These are phyloP conservation scores for Aureobasidium melanogenum DNA, from an alignment of 2,329 filamentous ascomycete genomes.

Conservation along the genomic window DNA sequence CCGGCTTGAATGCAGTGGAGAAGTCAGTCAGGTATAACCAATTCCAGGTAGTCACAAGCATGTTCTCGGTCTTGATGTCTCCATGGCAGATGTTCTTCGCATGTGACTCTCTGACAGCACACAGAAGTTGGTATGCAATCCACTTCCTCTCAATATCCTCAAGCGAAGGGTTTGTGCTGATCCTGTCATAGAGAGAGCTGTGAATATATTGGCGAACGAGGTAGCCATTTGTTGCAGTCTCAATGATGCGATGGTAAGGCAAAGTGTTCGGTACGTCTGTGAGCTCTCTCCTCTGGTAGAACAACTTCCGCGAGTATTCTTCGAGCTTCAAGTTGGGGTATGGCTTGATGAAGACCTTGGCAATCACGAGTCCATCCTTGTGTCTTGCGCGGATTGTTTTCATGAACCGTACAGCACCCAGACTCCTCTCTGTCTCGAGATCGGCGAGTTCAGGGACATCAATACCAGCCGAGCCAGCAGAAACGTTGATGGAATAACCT, in stretches of 20 bases:
- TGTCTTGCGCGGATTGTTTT: slow-evolving; percentile 89
- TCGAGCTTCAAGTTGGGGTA: slow-evolving; percentile 40
- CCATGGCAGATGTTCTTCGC: slow-evolving; percentile 84
- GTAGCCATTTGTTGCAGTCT: slow-evolving; percentile 86
- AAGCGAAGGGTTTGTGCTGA: slow-evolving; percentile 91
- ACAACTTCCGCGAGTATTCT: slow-evolving; percentile 9
- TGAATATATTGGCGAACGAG: slow-evolving; percentile 92
- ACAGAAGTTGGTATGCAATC: slow-evolving; percentile 92
- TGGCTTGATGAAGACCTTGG: slow-evolving; percentile 92
- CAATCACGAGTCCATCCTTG: slow-evolving; percentile 81
- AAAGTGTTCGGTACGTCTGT: slow-evolving; percentile 84
- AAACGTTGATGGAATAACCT: slow-evolving; percentile 89
- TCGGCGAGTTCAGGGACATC: slow-evolving; percentile 89
- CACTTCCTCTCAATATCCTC: slow-evolving; percentile 99
- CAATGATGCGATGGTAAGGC: slow-evolving; percentile 80
- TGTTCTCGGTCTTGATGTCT: slow-evolving; percentile 97
- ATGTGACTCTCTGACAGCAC: slow-evolving; percentile 86
- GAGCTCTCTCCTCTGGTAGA: slow-evolving; percentile 61
- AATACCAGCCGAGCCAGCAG: slow-evolving; percentile 84
- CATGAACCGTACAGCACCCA: slow-evolving; percentile 90
- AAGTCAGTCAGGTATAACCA: slow-evolving; percentile 99
- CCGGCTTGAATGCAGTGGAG: slow-evolving; percentile 89
- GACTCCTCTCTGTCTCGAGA: slow-evolving; percentile 80
- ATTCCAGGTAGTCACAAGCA: slow-evolving; percentile 97
- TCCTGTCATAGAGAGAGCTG: slow-evolving; percentile 91